Evolutionary conservation across 208 protist genomes (phyloP).

Genomic region (Crithidia bombi): DNA sequence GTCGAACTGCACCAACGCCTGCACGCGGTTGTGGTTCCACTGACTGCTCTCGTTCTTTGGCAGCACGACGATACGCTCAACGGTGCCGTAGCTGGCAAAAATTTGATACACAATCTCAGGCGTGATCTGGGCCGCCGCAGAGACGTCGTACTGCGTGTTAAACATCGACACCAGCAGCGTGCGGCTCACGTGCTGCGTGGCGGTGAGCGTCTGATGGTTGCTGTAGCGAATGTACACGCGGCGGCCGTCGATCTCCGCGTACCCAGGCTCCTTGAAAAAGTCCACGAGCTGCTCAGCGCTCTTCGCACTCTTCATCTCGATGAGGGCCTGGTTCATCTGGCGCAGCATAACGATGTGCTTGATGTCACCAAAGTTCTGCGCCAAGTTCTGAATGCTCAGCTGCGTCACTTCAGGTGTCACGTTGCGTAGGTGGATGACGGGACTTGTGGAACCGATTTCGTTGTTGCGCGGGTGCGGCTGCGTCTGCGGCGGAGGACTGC

Average conservation of each 20-base stretch:
- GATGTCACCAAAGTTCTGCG: slow-evolving; percentile 88
- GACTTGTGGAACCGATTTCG: slow-evolving; percentile 85
- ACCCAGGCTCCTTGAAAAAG: slow-evolving; percentile 86
- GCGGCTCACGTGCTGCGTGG: slow-evolving; percentile 84
- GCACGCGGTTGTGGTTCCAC: slow-evolving; percentile 90
- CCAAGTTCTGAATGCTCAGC: slow-evolving; percentile 87
- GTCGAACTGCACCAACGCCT: slow-evolving; percentile 93
- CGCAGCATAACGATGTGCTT: slow-evolving; percentile 94
- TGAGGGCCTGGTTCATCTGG: slow-evolving; percentile 93
- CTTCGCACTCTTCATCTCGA: slow-evolving; percentile 91
- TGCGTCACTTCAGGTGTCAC: slow-evolving; percentile 92
- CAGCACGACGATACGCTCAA: slow-evolving; percentile 91
- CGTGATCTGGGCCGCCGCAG: slow-evolving; percentile 80
- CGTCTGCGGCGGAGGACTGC: slow-evolving; percentile 17
- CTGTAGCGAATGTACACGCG: slow-evolving; percentile 94
- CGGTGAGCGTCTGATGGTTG: slow-evolving; percentile 89
- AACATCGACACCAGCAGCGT: slow-evolving; percentile 93
- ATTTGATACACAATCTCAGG: slow-evolving; percentile 93
- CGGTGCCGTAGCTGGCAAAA: slow-evolving; percentile 86
- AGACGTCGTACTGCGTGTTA: slow-evolving; percentile 93
- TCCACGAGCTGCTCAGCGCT: slow-evolving; percentile 90
- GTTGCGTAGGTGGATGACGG: slow-evolving; percentile 91
- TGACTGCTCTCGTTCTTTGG: slow-evolving; percentile 92
- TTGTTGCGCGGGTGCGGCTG: slow-evolving; percentile 69
- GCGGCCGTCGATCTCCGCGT: slow-evolving; percentile 89